Evolutionary conservation across 768 basidiomycete genomes (phyloP).

Genomic region (Boletus bicolor): DNA sequence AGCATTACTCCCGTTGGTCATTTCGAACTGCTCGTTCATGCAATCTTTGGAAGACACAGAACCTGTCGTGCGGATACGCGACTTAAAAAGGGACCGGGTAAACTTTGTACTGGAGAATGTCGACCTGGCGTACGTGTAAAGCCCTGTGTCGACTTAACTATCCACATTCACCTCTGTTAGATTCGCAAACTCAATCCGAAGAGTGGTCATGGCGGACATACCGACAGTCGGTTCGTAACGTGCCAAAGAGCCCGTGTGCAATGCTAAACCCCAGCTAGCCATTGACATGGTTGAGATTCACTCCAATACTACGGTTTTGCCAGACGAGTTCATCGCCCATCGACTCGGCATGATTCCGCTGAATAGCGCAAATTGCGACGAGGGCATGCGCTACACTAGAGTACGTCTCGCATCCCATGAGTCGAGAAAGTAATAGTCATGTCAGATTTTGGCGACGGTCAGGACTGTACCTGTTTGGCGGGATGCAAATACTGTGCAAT

Average conservation of each 20-base stretch:
- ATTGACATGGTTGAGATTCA: slow-evolving; percentile 96
- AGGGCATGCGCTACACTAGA: slow-evolving; percentile 77
- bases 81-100: slow-evolving; percentile 79
- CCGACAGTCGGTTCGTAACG: slow-evolving; percentile 82
- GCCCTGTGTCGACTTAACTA: not conserved
- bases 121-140: slow-evolving; percentile 77
- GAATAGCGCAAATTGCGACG: slow-evolving; percentile 82
- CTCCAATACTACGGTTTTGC: slow-evolving; percentile 86
- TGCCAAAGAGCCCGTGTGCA: not conserved
- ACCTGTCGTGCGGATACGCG: slow-evolving; percentile 77
- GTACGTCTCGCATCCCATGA: slow-evolving; percentile 38
- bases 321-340: slow-evolving; percentile 97
- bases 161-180: slow-evolving; percentile 37
- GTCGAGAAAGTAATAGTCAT: not conserved
- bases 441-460: slow-evolving; percentile 4
- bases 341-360: slow-evolving; percentile 93
- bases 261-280: slow-evolving; percentile 45
- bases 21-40: slow-evolving; percentile 23
- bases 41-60: slow-evolving; percentile 43
- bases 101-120: slow-evolving; percentile 95
- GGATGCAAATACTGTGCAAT: slow-evolving; percentile 88
- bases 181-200: slow-evolving; percentile 90
- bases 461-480: slow-evolving; percentile 91
- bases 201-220: slow-evolving; percentile 95
- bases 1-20: not conserved